Evolutionary conservation across 495 filamentous ascomycete genomes (phyloP), one percentile per base, ranked within the genome.

Genomic region (Xylaria grammica): DNA sequence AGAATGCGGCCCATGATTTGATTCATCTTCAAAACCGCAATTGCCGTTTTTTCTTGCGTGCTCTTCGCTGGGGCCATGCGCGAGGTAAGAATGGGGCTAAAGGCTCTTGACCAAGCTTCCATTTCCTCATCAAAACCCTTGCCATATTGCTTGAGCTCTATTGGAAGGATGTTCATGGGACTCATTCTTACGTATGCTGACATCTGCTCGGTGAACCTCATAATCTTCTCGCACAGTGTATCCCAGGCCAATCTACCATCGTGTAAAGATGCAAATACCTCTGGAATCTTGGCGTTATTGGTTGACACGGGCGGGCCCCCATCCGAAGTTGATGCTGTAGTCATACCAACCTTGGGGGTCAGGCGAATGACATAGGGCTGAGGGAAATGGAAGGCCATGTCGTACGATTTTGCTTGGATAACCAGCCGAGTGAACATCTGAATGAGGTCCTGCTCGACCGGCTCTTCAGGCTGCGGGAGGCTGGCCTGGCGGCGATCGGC

Each of bases 351-450:
- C 19, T 72, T 66, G 4, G 78, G 72, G 10, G 77, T 80, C n/a
- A 86, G 74, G 13, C 79, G 78, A 51, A 86, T 82, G 5, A 86
- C 81, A 38, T 73, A 83, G 17, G 83, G 83, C 17, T 83, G 76
- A n/a, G 82, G 83, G 58, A 86, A 86, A 62, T 86, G 84, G 73
- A 86, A 85, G 49, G 84, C 84, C 81, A 86, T 82, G 67, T 86
- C 84, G 71, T 86, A 86, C 24, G 82, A 84, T 62, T 86, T 86
- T 34, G 84, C 84, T 67, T 86, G 84, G 48, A 86, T 85, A 13
- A 81, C 84, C 8, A 86, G 75, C 13, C 84, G 76, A 13, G 82
- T 84, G 62, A 86, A 86, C 77, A 86, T 86, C 20, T 84, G 82
- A 26, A 84, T 77, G 50, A 86, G 78, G 65, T 86, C 84, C 57